Base-by-base conservation (phyloP, 345 rosid species). In the Hypericum androsaemum region DNA sequence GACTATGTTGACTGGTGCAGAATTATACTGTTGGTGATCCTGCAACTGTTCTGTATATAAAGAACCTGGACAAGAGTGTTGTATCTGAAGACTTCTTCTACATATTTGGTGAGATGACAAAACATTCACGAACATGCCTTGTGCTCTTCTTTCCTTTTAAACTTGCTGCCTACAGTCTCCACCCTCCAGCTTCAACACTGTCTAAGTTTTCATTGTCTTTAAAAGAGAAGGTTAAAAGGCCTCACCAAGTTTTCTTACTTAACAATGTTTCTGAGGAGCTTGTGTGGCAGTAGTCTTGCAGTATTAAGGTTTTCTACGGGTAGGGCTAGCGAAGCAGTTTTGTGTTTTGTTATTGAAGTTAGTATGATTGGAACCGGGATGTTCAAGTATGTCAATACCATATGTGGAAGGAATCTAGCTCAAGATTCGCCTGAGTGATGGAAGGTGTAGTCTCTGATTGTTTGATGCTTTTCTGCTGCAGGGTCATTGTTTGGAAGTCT, bases 11-110 rank as follows among this genome's bases (percentile, higher is more conserved):
- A 43, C 37, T 65, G 43, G 10, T 70, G 83, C 96, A 89, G 98
- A 90, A 79, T 63, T 90, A 90, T 61, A 59, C 84, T 17, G 80
- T 85, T 57, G 96, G 98, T 58, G 76, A 70, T 74, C 98, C 98
- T 22, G 77, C 89, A 46, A 50, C 84, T 43, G 88, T 90, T 36
- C 56, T 87, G 66, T 90, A 90, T 66, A 69, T 87, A 67, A 87
- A 90, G 82, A 90, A 90, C 73, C 73, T 90, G 71, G 83, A 85
- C 50, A 90, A 90, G 73, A 92, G 87, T 63, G 82, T 90, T 12
- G 72, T 72, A 49, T 53, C 65, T 12, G 96, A 90, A 50, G 95
- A 90, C 68, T 82, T 90, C 77, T 71, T 71, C 76, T 82, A 73
- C 70, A 60, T 87, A 65, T 87, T 84, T 62, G 92, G 98, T 90